A percentile compares a stretch with the other conserved stretches of the same genome.
Conservation (phyloP, 2,329 filamentous ascomycete species). For the Hymenoscyphus repandus region DNA sequence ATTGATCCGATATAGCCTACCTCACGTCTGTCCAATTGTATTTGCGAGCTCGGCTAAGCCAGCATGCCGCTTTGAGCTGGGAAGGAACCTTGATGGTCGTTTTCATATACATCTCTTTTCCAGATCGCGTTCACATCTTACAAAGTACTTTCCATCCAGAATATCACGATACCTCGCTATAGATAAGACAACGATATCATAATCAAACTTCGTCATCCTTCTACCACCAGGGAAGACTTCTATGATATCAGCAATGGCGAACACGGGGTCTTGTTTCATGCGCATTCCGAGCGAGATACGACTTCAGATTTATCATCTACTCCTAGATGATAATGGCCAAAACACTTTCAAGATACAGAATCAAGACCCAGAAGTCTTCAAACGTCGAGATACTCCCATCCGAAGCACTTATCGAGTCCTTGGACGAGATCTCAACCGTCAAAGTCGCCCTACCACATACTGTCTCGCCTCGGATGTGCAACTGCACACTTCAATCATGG, state of each 20-base stretch:
- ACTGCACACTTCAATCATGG: conserved; percentile 42
- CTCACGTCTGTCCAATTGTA: too few relatives aligned
- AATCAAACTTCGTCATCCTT: neutral
- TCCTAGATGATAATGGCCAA: conserved; percentile 36
- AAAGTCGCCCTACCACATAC: conserved; percentile 51
- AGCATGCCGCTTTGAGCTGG: too few relatives aligned
- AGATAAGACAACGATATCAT: too few relatives aligned
- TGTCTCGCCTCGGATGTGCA: conserved; percentile 38
- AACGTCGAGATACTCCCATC: conserved; percentile 11
- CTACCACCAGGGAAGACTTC: neutral
- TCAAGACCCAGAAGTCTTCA: conserved; percentile 23
- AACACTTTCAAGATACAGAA: conserved; percentile 38
- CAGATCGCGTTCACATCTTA: neutral
- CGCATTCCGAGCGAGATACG: conserved; percentile 25
- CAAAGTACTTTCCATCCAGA: too few relatives aligned
- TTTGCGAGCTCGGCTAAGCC: neutral
- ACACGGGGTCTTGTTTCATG: conserved; percentile 17
- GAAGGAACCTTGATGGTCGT: conserved; percentile 4
- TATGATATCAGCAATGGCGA: conserved; percentile 8
- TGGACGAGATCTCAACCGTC: conserved; percentile 36
- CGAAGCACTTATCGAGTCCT: conserved; percentile 40
- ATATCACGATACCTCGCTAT: too few relatives aligned
- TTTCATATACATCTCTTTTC: neutral
- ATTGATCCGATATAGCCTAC: too few relatives aligned
- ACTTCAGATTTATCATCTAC: conserved; percentile 32